Base-by-base conservation (phyloP, 305 asterid genomes). In the Rubia tinctorum region DNA sequence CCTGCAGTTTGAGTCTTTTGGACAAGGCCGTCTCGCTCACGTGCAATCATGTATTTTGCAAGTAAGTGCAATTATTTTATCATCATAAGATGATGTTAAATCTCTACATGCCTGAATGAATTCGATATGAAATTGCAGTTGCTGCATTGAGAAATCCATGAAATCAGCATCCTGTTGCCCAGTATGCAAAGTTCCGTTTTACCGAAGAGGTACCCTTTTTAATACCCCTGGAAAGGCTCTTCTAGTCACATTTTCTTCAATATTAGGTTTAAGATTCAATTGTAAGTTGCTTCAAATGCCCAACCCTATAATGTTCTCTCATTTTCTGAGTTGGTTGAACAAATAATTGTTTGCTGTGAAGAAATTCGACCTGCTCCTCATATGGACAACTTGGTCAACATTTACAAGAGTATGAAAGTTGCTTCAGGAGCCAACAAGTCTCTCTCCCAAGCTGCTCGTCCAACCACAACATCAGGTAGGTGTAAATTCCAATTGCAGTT, bases 1-100 rank as follows among this genome's bases (percentile, higher is more conserved):
- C 79, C 61, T 23, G 43, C 91, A 93, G 98, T 78, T 88, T 93
- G 89, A 89, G 98, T 77, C 91, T 93, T 6, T 75, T 93, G 84
- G 79, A 84, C 82, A 82, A 88, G 42, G 87, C 98, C 10, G 90
- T 88, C 79, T 86, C 97, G 27, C 94, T 93, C 75, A 82, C 91
- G 66, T 93, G 98, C 86, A 93, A 93, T 90, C 98, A 93, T 72
- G 96, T 83, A 40, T 93, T 93, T 75, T 93, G 98, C 98, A 83
- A 83, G 98, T 93, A 84, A 85, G 95, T 43, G 64, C 25, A 10
- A 11, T 12, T 4, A 22, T 13, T 60, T 60, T 14, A 17, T 14
- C 56, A 2, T 13, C 20, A 17, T 14, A 13, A 56, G 22, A 55
- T 34, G 8, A 14, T 17, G 12, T 2, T 1, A n/a, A 13, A 13